These are phyloP conservation scores for Trametes maxima DNA, from an alignment of 768 basidiomycete genomes.

Conservation along the genomic window DNA sequence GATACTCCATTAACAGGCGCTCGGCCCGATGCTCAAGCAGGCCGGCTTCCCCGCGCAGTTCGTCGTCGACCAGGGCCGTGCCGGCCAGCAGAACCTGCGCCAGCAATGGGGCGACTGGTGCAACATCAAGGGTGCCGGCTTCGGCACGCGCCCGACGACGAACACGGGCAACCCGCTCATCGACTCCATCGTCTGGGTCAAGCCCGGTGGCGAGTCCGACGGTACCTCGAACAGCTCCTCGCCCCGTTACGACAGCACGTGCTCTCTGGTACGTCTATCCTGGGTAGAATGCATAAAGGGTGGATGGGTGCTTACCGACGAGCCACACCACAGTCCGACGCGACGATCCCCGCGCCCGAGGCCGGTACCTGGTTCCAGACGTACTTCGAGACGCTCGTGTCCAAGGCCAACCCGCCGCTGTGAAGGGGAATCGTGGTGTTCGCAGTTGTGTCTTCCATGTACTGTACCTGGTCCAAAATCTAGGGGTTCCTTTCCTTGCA, in stretches of 20 bases:
- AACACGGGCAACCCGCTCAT: slow-evolving; percentile 56
- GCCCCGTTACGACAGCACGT: slow-evolving; percentile 52
- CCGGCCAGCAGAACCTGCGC: slow-evolving; percentile 64
- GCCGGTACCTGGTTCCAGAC: slow-evolving; percentile 71
- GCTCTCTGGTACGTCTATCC: slow-evolving; percentile 45
- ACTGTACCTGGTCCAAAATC: slow-evolving; percentile 13
- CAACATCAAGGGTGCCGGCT: slow-evolving; percentile 66
- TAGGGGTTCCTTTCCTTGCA: slow-evolving; percentile 6
- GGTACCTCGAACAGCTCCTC: slow-evolving; percentile 60
- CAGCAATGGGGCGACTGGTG: slow-evolving; percentile 65
- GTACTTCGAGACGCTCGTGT: slow-evolving; percentile 62
- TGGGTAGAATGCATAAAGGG: background rate
- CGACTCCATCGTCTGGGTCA: slow-evolving; percentile 67
- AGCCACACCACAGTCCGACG: slow-evolving; percentile 42
- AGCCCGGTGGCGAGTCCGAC: slow-evolving; percentile 70
- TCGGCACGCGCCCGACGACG: slow-evolving; percentile 59
- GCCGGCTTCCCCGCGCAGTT: slow-evolving; percentile 60
- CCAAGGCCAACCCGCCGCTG: slow-evolving; percentile 54
- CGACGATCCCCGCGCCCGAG: slow-evolving; percentile 57
- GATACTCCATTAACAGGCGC: slow-evolving; percentile 37
- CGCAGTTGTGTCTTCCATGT: slow-evolving; percentile 2
- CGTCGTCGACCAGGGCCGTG: slow-evolving; percentile 69
- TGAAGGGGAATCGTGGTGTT: slow-evolving; percentile 30
- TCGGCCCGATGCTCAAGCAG: slow-evolving; percentile 47
- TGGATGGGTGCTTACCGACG: slow-evolving; percentile 3